A percentile compares a stretch with the other conserved stretches of the same genome.
These are phyloP conservation scores for Candida tetrigidarum DNA, from an alignment of 1,139 yeast genomes.

Conservation along the genomic window DNA sequence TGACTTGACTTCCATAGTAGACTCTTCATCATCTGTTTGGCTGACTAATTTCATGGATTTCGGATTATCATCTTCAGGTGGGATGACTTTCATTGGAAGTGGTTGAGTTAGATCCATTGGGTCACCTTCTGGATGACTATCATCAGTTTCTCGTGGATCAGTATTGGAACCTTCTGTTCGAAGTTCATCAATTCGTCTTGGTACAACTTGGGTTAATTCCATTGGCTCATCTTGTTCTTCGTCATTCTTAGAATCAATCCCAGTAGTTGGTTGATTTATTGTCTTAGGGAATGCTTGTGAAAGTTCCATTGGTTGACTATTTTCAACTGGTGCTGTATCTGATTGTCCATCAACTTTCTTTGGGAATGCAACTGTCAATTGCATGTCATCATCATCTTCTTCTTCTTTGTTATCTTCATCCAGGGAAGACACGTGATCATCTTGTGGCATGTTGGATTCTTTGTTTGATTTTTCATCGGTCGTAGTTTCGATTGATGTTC, in stretches of 20 bases:
- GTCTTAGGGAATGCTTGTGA: slow-evolving; percentile 16
- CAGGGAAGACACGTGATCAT: background rate
- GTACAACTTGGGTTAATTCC: slow-evolving; percentile 7
- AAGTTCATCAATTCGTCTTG: background rate
- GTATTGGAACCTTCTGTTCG: too few species aligned
- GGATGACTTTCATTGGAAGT: background rate
- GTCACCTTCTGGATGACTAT: background rate
- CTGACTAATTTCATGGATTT: background rate
- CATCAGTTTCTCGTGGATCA: background rate
- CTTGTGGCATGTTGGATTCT: background rate
- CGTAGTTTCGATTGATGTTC: too few species aligned
- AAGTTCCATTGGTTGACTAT: slow-evolving; percentile 18
- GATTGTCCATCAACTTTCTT: background rate
- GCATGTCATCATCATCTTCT: slow-evolving; percentile 4
- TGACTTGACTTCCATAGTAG: background rate
- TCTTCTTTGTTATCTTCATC: slow-evolving; percentile 3
- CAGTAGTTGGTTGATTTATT: background rate
- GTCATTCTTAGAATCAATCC: background rate
- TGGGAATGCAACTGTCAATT: slow-evolving; percentile 5
- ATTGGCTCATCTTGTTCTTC: slow-evolving; percentile 5
- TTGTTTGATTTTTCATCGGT: background rate
- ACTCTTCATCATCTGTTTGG: slow-evolving; percentile 2
- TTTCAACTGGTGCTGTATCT: background rate
- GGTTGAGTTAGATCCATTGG: slow-evolving; percentile 8
- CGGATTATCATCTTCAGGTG: background rate